Evolutionary conservation across 2,329 filamentous ascomycete species (phyloP).

Genomic region (Pseudogymnoascus sp.): DNA sequence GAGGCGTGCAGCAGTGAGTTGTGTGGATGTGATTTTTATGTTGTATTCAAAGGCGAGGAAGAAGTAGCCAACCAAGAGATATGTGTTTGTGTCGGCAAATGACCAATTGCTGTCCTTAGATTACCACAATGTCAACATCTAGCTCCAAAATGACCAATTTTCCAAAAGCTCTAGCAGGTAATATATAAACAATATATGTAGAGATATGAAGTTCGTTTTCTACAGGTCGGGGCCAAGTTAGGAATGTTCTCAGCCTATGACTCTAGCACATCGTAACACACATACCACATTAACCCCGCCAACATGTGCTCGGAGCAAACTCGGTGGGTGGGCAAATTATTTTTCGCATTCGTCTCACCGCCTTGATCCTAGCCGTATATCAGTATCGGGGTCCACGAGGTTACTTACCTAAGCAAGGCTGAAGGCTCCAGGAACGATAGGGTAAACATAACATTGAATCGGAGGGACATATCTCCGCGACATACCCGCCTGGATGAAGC

Average conservation of each 20-base stretch:
- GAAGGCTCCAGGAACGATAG: not conserved
- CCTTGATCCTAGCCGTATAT: not conserved
- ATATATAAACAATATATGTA: not conserved
- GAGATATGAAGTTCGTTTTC: not conserved
- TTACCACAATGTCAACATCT: not conserved
- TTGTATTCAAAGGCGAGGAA: not conserved
- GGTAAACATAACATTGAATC: not conserved
- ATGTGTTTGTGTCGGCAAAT: not conserved
- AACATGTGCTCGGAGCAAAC: conserved; percentile 5
- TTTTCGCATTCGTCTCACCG: conserved; percentile 7
- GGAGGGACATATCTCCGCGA: not conserved
- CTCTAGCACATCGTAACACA: not conserved
- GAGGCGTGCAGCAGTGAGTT: not conserved
- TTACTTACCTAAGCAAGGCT: not conserved
- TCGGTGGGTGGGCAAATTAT: conserved; percentile 4
- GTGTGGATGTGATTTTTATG: conserved; percentile 2
- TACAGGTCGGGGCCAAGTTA: not conserved
- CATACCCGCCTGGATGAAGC: conserved; percentile 1
- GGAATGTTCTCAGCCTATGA: conserved; percentile 1
- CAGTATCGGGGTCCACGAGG: not conserved
- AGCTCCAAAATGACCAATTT: not conserved
- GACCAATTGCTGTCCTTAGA: conserved; percentile 1
- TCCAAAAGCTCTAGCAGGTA: not conserved
- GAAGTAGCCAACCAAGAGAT: not conserved
- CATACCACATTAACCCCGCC: not conserved